Percentiles rank a stretch among this genome's conserved stretches.
These are phyloP conservation scores for Cladorrhinum sp. DNA, from an alignment of 2,329 filamentous ascomycete species.

Conservation along the genomic window DNA sequence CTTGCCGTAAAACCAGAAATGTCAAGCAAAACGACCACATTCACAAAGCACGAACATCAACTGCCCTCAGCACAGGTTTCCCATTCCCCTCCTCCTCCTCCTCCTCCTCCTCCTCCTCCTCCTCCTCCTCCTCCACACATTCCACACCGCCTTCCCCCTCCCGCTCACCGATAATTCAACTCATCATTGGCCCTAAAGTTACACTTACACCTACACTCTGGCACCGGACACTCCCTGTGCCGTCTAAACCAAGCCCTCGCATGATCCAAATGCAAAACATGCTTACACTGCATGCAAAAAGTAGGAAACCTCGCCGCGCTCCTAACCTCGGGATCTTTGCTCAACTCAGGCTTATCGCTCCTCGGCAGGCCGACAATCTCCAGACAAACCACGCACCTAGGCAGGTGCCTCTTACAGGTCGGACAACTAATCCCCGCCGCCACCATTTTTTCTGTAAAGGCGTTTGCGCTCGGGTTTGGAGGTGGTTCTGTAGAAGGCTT, in stretches of 20 bases:
- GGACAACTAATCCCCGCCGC: constrained; percentile 62
- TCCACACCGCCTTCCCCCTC: not conserved
- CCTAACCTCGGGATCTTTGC: constrained; percentile 40
- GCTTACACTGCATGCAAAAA: constrained; percentile 66
- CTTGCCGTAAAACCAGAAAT: no score
- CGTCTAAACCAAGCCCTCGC: constrained; percentile 63
- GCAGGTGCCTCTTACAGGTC: constrained; percentile 63
- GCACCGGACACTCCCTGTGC: constrained; percentile 64
- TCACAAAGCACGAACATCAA: no score
- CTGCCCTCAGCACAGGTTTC: no score
- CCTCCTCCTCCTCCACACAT: no score
- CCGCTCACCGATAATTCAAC: constrained; percentile 44
- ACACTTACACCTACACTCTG: constrained; percentile 65
- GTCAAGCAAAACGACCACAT: no score
- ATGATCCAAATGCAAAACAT: constrained; percentile 66
- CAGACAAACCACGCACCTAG: constrained; percentile 65
- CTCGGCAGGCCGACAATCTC: constrained; percentile 64
- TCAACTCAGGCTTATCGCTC: constrained; percentile 51
- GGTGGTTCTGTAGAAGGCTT: constrained; percentile 14
- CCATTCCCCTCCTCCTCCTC: no score
- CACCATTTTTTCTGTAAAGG: constrained; percentile 54
- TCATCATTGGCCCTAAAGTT: constrained; percentile 60
- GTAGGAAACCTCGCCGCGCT: constrained; percentile 61
- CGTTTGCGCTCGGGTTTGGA: constrained; percentile 38
- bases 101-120: no score